phyloP scores from a whole-genome alignment of 208 protist genomes.

The Leishmania tropica region DNA sequence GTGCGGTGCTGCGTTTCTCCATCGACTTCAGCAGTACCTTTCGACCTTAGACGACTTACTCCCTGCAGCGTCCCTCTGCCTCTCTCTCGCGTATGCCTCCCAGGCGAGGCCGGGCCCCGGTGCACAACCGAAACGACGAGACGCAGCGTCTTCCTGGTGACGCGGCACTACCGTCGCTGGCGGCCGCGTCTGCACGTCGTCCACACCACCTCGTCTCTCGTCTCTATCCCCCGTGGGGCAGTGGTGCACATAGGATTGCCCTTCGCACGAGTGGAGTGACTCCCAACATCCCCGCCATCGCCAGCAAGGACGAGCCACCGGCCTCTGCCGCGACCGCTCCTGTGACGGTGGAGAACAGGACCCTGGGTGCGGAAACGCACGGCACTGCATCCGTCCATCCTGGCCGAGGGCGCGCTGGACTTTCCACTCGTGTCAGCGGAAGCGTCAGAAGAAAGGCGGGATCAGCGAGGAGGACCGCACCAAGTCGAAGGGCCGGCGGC shows the following conservation, averaged over 20 bases:
- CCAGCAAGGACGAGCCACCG: not conserved
- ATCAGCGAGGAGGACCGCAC: not conserved
- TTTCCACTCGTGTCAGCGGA: not conserved
- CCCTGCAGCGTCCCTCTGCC: not conserved
- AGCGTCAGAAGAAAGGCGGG: not conserved
- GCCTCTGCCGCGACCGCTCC: not conserved
- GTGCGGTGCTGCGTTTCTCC: not conserved
- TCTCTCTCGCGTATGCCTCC: constrained; percentile 32
- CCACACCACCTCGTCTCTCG: constrained; percentile 32
- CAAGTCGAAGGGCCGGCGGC: not conserved
- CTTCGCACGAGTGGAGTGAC: constrained; percentile 2
- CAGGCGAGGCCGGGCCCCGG: not conserved
- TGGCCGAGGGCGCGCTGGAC: not conserved
- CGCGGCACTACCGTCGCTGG: not conserved
- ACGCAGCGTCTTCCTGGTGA: constrained; percentile 17
- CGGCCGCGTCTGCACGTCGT: constrained; percentile 6
- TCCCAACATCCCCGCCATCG: not conserved
- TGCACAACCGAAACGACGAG: constrained; percentile 6
- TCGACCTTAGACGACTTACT: not conserved
- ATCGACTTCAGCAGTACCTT: not conserved
- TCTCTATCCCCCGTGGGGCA: constrained; percentile 22
- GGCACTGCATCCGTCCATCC: not conserved
- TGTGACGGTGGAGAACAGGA: not conserved
- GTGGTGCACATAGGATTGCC: not conserved
- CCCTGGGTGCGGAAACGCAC: not conserved